A percentile compares a stretch with the other conserved stretches of the same genome.
These are phyloP conservation scores for Paraconiothyrium sp. DNA, from an alignment of 2,329 filamentous ascomycete genomes.

Conservation along the genomic window DNA sequence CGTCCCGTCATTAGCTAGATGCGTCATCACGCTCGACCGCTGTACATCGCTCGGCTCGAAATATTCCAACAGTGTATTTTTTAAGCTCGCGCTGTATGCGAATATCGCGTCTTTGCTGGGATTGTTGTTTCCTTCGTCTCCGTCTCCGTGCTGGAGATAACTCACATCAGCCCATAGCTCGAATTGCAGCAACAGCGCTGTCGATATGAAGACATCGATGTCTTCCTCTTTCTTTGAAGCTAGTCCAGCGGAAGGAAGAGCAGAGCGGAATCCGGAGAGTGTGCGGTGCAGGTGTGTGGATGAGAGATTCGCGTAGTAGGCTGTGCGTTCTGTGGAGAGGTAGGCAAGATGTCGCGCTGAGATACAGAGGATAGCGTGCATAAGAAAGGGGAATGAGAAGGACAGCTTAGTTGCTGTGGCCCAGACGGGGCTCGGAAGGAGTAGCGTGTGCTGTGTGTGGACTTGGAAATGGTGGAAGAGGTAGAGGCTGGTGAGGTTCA, in stretches of 20 bases:
- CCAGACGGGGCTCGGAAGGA: neutral
- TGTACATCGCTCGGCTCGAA: neutral
- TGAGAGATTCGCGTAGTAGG: neutral
- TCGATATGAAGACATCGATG: neutral
- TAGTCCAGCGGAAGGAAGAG: neutral
- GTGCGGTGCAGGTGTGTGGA: neutral
- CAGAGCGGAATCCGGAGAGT: neutral
- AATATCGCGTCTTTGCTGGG: neutral
- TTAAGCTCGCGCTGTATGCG: conserved; percentile 1
- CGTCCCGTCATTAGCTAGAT: neutral
- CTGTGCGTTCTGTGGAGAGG: neutral
- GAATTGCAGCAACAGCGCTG: neutral
- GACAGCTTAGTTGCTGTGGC: neutral
- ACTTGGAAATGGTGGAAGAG: conserved; percentile 13
- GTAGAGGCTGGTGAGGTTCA: neutral
- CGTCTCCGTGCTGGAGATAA: neutral
- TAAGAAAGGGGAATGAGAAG: neutral
- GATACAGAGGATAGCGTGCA: conserved; percentile 8
- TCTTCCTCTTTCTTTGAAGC: neutral
- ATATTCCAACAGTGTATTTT: neutral
- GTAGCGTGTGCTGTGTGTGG: neutral
- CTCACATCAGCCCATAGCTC: neutral
- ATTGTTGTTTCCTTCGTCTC: neutral
- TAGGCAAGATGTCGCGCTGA: conserved; percentile 2
- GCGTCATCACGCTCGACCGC: neutral